phyloP scores from a whole-genome alignment of 768 basidiomycete genomes.

The Termitomyces bulborhizus region DNA sequence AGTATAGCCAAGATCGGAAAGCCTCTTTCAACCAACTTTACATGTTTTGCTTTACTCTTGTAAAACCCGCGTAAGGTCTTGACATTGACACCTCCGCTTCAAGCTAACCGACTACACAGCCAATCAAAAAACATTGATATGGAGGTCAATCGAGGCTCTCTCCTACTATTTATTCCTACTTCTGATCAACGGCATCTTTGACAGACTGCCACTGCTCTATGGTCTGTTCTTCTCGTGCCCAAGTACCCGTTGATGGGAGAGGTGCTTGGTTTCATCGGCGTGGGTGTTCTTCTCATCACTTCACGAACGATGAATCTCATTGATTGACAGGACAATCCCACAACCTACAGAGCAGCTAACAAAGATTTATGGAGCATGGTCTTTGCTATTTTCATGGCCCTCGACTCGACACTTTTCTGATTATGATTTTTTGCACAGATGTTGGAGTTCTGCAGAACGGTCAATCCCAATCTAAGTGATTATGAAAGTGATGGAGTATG shows the following conservation, averaged over 20 bases:
- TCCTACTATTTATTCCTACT: not conserved
- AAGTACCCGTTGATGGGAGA: slow-evolving; percentile 63
- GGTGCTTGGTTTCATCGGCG: slow-evolving; percentile 60
- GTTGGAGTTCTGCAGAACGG: slow-evolving; percentile 66
- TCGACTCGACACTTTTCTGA: not conserved
- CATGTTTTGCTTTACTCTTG: slow-evolving; percentile 60
- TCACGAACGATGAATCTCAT: slow-evolving; percentile 6
- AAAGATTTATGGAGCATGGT: slow-evolving; percentile 89
- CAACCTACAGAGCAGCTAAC: slow-evolving; percentile 66
- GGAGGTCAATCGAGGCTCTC: slow-evolving; percentile 44
- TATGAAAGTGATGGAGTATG: slow-evolving; percentile 75
- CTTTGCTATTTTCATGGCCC: slow-evolving; percentile 12
- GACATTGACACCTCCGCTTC: not conserved
- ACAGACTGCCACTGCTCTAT: slow-evolving; percentile 67
- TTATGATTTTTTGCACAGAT: slow-evolving; percentile 35
- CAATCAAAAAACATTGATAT: slow-evolving; percentile 75
- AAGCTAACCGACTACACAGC: slow-evolving; percentile 26
- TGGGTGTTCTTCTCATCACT: slow-evolving; percentile 23
- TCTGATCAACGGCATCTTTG: not conserved
- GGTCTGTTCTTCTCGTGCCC: slow-evolving; percentile 68
- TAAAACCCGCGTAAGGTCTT: slow-evolving; percentile 61
- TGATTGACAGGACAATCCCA: slow-evolving; percentile 36
- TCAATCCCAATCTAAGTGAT: slow-evolving; percentile 52
- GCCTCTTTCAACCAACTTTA: slow-evolving; percentile 63
- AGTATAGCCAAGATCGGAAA: slow-evolving; percentile 41